A percentile compares a stretch with the other conserved stretches of the same genome.
phyloP scores from a whole-genome alignment of 305 asterid species.

The Fraxinus floribunda region DNA sequence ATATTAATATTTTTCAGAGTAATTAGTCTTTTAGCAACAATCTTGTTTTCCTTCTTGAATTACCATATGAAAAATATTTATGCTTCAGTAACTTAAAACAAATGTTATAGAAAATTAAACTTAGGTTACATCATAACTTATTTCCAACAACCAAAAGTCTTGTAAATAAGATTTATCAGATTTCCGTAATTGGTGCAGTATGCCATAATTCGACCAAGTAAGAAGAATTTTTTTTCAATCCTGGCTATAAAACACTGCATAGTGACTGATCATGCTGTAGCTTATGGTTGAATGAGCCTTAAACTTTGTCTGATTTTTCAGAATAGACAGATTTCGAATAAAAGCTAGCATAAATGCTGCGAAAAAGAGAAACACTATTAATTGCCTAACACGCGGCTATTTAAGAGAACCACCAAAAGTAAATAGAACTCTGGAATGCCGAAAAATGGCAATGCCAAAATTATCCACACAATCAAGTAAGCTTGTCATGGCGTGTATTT shows the following conservation, averaged over 20 bases:
- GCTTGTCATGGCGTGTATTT: slow-evolving; percentile 15
- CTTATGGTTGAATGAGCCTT: background rate
- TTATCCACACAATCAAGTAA: slow-evolving; percentile 1
- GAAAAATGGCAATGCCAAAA: background rate
- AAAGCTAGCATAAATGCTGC: background rate
- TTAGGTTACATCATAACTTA: background rate
- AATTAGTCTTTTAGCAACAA: slow-evolving; percentile 14
- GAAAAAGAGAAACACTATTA: background rate
- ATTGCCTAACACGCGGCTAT: background rate
- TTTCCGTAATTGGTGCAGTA: background rate
- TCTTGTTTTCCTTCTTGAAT: background rate
- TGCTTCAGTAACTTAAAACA: background rate
- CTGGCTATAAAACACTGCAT: background rate
- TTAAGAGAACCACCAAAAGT: background rate
- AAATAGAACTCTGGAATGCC: background rate
- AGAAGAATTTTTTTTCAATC: background rate
- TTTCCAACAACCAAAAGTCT: background rate
- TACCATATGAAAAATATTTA: background rate
- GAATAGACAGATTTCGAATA: background rate
- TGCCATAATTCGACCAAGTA: background rate
- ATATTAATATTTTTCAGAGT: background rate
- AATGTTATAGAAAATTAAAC: background rate
- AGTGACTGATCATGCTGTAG: background rate
- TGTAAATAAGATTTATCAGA: background rate
- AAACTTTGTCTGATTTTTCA: background rate